Conservation (phyloP, 1,284 basidiomycete genomes). For the Apiotrichum domesticum region DNA sequence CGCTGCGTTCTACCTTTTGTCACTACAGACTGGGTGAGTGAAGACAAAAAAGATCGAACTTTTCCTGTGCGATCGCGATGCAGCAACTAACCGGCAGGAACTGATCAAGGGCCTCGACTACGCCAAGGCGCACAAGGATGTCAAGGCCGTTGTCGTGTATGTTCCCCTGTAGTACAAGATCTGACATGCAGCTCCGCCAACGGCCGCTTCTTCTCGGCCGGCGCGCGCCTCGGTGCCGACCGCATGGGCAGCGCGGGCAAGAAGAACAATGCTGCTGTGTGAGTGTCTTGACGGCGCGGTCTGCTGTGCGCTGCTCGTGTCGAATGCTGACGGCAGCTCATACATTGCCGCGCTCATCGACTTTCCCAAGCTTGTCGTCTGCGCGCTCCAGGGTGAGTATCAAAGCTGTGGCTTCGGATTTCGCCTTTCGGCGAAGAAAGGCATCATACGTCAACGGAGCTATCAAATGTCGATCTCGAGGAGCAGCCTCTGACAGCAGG, state of each 20-base stretch:
- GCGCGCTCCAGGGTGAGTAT: slow-evolving; percentile 11
- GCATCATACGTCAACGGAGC: too few species aligned
- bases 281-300: not conserved
- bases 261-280: slow-evolving; percentile 1
- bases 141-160: slow-evolving; percentile 17
- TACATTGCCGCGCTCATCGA: slow-evolving; percentile 17
- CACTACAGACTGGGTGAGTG: not conserved
- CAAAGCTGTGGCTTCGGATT: not conserved
- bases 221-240: slow-evolving; percentile 8
- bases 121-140: slow-evolving; percentile 7
- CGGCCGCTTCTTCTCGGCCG: slow-evolving; percentile 16
- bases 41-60: too few species aligned
- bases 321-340: slow-evolving; percentile 1
- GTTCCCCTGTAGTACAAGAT: not conserved
- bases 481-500: slow-evolving; percentile 1
- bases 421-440: too few species aligned
- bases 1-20: too few species aligned
- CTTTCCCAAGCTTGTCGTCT: slow-evolving; percentile 18
- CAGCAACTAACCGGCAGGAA: slow-evolving; percentile 1
- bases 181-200: slow-evolving; percentile 8
- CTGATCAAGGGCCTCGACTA: slow-evolving; percentile 18
- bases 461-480: not conserved
- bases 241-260: slow-evolving; percentile 6
- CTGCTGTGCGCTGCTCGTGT: too few species aligned
- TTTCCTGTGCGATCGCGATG: too few species aligned